Percentiles rank a stretch among this genome's conserved stretches.
Conservation (phyloP, 2,329 filamentous ascomycete species). For the Bimuria novae-zelandiae region DNA sequence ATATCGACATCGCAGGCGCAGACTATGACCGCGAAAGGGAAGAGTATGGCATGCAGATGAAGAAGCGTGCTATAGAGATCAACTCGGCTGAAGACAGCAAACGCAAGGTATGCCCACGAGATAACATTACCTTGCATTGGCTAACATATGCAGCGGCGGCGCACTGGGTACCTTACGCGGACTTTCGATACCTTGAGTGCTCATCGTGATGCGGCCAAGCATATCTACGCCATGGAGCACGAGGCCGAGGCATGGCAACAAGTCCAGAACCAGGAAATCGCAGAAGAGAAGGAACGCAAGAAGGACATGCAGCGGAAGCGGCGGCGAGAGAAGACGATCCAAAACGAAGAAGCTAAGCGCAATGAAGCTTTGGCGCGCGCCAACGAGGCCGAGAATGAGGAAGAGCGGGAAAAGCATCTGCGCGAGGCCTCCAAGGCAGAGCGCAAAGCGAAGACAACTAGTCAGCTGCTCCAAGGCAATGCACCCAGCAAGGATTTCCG, state of each 20-base stretch:
- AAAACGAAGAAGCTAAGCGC: slow-evolving; percentile 84
- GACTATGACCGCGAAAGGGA: slow-evolving; percentile 57
- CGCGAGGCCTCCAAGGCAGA: slow-evolving; percentile 87
- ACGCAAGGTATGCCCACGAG: slow-evolving; percentile 56
- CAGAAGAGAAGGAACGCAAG: slow-evolving; percentile 97
- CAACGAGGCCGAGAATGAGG: slow-evolving; percentile 77
- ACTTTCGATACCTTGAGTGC: slow-evolving; percentile 64
- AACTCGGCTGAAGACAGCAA: slow-evolving; percentile 66
- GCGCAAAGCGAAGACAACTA: slow-evolving; percentile 91
- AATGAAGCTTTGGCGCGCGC: slow-evolving; percentile 78
- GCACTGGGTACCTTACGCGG: slow-evolving; percentile 60
- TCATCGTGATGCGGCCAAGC: slow-evolving; percentile 73
- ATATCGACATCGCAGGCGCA: slow-evolving; percentile 60
- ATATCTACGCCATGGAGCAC: slow-evolving; percentile 75
- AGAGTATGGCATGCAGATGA: slow-evolving; percentile 58
- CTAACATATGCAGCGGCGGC: slow-evolving; percentile 58
- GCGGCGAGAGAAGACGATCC: slow-evolving; percentile 90
- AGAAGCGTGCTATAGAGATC: slow-evolving; percentile 72
- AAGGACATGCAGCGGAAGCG: slow-evolving; percentile 99
- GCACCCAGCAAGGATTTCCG: slow-evolving; percentile 74
- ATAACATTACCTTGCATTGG: neutral
- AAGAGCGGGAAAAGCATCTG: slow-evolving; percentile 78
- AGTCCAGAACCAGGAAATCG: slow-evolving; percentile 86
- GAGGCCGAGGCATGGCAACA: slow-evolving; percentile 82
- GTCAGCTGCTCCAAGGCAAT: slow-evolving; percentile 82